Conservation (phyloP, 1,284 basidiomycete species). For the Austroboletus novae-zelandiae region DNA sequence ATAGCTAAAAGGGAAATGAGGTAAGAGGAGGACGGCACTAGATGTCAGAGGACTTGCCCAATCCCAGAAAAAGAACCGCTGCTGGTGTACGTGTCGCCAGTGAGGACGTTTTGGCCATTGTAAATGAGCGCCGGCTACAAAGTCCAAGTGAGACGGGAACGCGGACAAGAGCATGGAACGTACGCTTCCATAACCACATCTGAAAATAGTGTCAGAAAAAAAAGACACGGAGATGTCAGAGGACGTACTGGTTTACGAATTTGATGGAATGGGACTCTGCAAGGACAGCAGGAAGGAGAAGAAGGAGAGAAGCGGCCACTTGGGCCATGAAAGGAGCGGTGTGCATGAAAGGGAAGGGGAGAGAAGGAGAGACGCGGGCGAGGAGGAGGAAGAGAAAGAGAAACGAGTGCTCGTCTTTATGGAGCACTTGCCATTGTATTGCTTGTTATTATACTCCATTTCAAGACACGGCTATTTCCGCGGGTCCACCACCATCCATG, state of each 20-base stretch:
- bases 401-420: too few relatives aligned
- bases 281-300: slow-evolving; percentile 9
- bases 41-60: slow-evolving; percentile 17
- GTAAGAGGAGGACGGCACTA: neutral
- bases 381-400: too few relatives aligned
- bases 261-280: slow-evolving; percentile 26
- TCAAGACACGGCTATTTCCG: too few relatives aligned
- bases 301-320: slow-evolving; percentile 22
- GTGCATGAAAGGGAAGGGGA: slow-evolving; percentile 20
- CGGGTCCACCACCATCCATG: too few relatives aligned
- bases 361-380: too few relatives aligned
- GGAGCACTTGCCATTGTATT: too few relatives aligned
- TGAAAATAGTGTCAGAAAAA: neutral
- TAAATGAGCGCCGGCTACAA: slow-evolving; percentile 23
- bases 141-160: neutral
- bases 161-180: neutral
- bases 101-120: slow-evolving; percentile 23
- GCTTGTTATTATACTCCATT: too few relatives aligned
- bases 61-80: slow-evolving; percentile 19
- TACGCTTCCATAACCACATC: slow-evolving; percentile 28
- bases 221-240: neutral
- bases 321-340: slow-evolving; percentile 20
- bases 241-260: slow-evolving; percentile 28
- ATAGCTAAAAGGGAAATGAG: slow-evolving; percentile 16
- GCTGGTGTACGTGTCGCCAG: slow-evolving; percentile 17